Percentiles rank a stretch among this genome's conserved stretches.
These are phyloP conservation scores for Wallacemonas rigidus DNA, from an alignment of 208 protist genomes.

Conservation along the genomic window DNA sequence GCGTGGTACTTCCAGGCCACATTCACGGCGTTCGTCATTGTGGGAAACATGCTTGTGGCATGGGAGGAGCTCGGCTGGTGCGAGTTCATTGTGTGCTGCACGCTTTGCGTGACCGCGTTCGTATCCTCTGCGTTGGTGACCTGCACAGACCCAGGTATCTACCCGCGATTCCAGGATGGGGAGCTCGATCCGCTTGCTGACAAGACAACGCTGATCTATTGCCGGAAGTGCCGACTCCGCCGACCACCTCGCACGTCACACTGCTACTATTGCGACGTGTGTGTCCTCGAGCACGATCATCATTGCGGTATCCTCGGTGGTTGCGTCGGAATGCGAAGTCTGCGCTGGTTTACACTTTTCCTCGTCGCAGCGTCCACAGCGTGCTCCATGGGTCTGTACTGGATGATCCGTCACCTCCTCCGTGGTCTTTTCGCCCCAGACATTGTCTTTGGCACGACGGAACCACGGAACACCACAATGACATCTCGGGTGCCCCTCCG, in stretches of 20 bases:
- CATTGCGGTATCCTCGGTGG: slow-evolving; percentile 78
- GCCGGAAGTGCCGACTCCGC: slow-evolving; percentile 54
- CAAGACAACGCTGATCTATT: slow-evolving; percentile 36
- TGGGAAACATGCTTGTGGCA: slow-evolving; percentile 31
- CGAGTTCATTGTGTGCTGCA: slow-evolving; percentile 20
- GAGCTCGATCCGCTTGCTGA: slow-evolving; percentile 27
- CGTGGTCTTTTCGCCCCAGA: slow-evolving; percentile 9
- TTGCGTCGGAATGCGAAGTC: slow-evolving; percentile 73
- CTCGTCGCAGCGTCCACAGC: slow-evolving; percentile 37
- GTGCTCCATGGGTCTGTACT: slow-evolving; percentile 39
- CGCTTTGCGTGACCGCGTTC: slow-evolving; percentile 27
- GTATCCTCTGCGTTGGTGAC: slow-evolving; percentile 34
- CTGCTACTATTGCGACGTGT: slow-evolving; percentile 83
- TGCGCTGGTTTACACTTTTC: slow-evolving; percentile 82
- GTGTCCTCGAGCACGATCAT: slow-evolving; percentile 83
- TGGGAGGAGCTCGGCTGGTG: slow-evolving; percentile 27
- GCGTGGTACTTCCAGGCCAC: slow-evolving; percentile 13
- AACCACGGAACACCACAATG: neutral
- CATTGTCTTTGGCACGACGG: neutral
- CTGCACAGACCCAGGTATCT: slow-evolving; percentile 59
- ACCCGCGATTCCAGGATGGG: slow-evolving; percentile 37
- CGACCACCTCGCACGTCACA: slow-evolving; percentile 64
- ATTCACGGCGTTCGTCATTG: slow-evolving; percentile 25
- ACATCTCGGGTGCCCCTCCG: neutral
- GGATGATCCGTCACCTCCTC: slow-evolving; percentile 34